Evolutionary conservation across 495 filamentous ascomycete genomes (phyloP).

Genomic region (Glarea lozoyensis): DNA sequence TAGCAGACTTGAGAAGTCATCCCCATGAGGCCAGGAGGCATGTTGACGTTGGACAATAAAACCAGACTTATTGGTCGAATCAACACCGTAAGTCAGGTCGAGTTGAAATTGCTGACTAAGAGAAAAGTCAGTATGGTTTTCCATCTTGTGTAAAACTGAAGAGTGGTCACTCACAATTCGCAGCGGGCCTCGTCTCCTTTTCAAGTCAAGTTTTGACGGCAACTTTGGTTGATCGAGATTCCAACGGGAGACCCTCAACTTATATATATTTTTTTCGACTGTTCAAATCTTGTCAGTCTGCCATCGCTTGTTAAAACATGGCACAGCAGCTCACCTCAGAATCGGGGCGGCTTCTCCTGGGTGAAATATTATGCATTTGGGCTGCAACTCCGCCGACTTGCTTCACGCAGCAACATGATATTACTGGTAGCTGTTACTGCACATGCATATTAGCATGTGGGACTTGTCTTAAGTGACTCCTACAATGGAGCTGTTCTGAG

Average conservation of each 20-base stretch:
- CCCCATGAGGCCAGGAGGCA: not conserved
- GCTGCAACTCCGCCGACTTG: not conserved
- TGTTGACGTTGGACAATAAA: no score
- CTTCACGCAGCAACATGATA: no score
- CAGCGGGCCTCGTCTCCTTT: constrained; percentile 1
- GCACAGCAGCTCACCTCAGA: not conserved
- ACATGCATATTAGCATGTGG: no score
- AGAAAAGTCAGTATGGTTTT: constrained; percentile 3
- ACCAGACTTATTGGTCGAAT: not conserved
- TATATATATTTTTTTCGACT: not conserved
- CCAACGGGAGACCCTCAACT: not conserved
- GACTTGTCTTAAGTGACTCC: no score
- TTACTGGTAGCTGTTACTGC: no score
- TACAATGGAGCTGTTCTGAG: not conserved
- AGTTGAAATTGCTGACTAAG: not conserved
- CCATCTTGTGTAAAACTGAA: constrained; percentile 2
- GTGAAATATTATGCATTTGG: not conserved
- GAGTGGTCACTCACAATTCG: constrained; percentile 2
- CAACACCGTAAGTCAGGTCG: not conserved
- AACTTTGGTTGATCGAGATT: not conserved
- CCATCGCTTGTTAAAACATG: not conserved
- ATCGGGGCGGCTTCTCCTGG: not conserved
- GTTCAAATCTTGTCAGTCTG: not conserved
- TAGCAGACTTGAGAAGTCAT: not conserved
- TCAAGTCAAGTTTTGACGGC: constrained; percentile 12